Base-by-base conservation (phyloP, 805 yeast species). In the Candida argentea region DNA sequence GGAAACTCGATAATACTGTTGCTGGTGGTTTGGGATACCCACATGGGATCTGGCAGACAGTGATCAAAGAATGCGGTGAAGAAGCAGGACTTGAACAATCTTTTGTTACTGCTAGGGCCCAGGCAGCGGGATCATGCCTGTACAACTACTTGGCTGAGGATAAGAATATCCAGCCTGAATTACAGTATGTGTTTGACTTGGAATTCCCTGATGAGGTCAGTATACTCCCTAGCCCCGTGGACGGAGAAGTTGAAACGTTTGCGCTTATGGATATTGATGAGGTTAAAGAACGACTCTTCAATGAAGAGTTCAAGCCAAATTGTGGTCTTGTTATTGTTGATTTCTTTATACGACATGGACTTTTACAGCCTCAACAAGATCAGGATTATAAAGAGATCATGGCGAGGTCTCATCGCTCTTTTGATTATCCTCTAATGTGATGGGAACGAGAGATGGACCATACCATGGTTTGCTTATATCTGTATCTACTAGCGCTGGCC, bases 21-120 rank as follows among this genome's bases (percentile, higher is more conserved):
- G 98, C 95, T 0, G 98, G 98, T 1, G 98, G 98, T 0, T 44
- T 91, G 4, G 95, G 94, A 0, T 65, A 77, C 48, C 95, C 94
- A 0, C 61, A 71, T 38, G 84, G 86, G 0, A 57, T 75, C 3
- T 55, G 61, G 44, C 94, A 84, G 25, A 89, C 96, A 0, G 73
- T 77, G 3, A 39, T 82, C 12, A 91, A 91, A 47, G 98, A 91
- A 49, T 74, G 94, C 43, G 64, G 61, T 34, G 98, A 91, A 44
- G 98, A 91, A 44, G 97, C 95, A 0, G 94, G 94, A 0, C 52
- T 89, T n/a, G 37, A 44, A 0, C 57, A 61, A 27, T 64, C 57
- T 1, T 68, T 72, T 33, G 76, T 85, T 2, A 46, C 50, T 28
- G 18, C 42, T 4, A 52, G 65, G 27, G 44, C 73, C 9, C 55